Conservation (phyloP, 1,284 basidiomycete genomes). For the Tilletia horrida region DNA sequence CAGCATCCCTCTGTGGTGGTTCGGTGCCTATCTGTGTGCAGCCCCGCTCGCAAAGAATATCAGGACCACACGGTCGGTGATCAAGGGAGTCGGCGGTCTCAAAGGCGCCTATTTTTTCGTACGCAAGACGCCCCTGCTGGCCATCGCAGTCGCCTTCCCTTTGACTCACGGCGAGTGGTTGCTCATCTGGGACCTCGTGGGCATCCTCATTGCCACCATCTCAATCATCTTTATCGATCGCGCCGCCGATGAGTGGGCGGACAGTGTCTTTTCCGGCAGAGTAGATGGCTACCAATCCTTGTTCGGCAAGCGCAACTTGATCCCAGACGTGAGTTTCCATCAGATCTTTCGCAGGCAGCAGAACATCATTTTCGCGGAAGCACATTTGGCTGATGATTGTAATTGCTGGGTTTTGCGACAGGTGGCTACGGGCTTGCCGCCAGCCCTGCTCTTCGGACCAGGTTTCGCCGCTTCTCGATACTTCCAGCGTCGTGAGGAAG, state of each 20-base stretch:
- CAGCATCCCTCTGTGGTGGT: constrained; percentile 7
- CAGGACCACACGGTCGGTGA: neutral
- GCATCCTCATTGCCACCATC: constrained; percentile 1
- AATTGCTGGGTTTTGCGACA: neutral
- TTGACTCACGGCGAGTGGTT: constrained; percentile 8
- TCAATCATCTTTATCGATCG: constrained; percentile 5
- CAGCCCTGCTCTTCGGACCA: neutral
- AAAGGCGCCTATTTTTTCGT: neutral
- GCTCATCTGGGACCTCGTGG: constrained; percentile 17
- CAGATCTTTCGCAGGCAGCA: neutral
- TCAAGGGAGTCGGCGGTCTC: neutral
- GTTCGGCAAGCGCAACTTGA: neutral
- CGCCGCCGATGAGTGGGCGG: constrained; percentile 7
- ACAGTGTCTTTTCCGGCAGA: neutral
- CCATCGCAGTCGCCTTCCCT: constrained; percentile 12
- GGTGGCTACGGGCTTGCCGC: neutral
- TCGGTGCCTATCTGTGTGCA: neutral
- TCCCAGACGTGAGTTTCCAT: constrained; percentile 1
- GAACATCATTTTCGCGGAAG: neutral
- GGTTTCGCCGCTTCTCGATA: neutral
- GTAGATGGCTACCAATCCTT: neutral
- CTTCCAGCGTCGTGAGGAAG: constrained; percentile 15
- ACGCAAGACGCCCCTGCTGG: neutral
- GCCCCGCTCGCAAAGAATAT: neutral
- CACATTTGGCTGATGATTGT: no score